A percentile compares a stretch with the other conserved stretches of the same genome.
These are phyloP conservation scores for Passiflora organensis DNA, from an alignment of 345 rosid genomes.

Conservation along the genomic window DNA sequence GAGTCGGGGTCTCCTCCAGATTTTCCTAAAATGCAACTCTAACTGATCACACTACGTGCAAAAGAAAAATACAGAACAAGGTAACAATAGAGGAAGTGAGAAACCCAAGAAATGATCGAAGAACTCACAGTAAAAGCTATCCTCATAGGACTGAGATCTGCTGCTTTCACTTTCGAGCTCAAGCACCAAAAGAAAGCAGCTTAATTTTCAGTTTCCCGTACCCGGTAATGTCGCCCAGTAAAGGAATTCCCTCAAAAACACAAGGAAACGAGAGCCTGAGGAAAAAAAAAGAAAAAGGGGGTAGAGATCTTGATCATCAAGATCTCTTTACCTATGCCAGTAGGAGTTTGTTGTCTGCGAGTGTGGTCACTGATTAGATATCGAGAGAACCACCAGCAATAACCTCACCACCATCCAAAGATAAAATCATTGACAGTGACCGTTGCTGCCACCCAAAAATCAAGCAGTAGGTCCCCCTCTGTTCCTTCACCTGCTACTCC, in stretches of 20 bases:
- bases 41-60: neutral
- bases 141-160: slow-evolving; percentile 83
- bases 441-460: slow-evolving; percentile 68
- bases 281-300: slow-evolving; percentile 4
- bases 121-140: slow-evolving; percentile 67
- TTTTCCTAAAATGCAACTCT: slow-evolving; percentile 14
- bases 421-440: slow-evolving; percentile 66
- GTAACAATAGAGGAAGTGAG: neutral
- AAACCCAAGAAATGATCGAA: slow-evolving; percentile 6
- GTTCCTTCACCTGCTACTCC: slow-evolving; percentile 44
- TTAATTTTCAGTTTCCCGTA: slow-evolving; percentile 6
- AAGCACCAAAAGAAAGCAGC: slow-evolving; percentile 19
- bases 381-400: slow-evolving; percentile 35
- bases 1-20: slow-evolving; percentile 7
- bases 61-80: neutral
- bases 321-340: slow-evolving; percentile 31
- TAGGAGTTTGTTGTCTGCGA: slow-evolving; percentile 14
- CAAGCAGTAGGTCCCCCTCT: slow-evolving; percentile 65
- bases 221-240: slow-evolving; percentile 2
- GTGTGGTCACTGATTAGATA: slow-evolving; percentile 46
- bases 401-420: slow-evolving; percentile 32
- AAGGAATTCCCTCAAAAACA: slow-evolving; percentile 18
- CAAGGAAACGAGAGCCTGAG: slow-evolving; percentile 18
- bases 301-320: slow-evolving; percentile 23
- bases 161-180: slow-evolving; percentile 28